phyloP scores from a whole-genome alignment of 306 rosid species.

The Arachis stenosperma region DNA sequence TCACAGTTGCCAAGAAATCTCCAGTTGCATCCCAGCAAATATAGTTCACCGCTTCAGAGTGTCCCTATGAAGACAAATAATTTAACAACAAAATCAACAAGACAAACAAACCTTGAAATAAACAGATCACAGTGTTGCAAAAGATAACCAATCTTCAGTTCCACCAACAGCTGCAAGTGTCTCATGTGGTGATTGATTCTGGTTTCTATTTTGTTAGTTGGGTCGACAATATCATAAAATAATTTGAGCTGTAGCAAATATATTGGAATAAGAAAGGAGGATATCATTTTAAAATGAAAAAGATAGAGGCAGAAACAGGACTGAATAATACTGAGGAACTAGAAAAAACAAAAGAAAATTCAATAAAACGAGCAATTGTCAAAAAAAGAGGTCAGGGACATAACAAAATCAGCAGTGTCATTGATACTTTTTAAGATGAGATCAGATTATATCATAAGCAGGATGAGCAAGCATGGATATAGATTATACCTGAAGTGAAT shows the following conservation, averaged over 20 bases:
- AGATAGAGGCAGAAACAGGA: neutral
- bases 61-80: constrained; percentile 46
- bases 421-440: constrained; percentile 7
- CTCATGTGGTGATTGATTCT: neutral
- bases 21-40: constrained; percentile 59
- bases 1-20: constrained; percentile 53
- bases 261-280: neutral
- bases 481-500: constrained; percentile 48
- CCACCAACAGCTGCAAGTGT: constrained; percentile 1
- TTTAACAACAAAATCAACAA: constrained; percentile 15
- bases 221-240: neutral
- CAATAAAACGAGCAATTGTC: neutral
- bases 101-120: constrained; percentile 15
- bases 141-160: constrained; percentile 21
- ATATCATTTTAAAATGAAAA: neutral
- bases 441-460: neutral
- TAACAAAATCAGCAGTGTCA: neutral
- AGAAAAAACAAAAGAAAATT: neutral
- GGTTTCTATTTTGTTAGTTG: neutral
- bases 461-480: constrained; percentile 8
- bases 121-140: neutral
- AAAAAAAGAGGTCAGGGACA: constrained; percentile 10
- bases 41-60: constrained; percentile 51
- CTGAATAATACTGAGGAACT: constrained; percentile 11
- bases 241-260: neutral